Evolutionary conservation across 129 eudicot species (phyloP), one percentile per base, ranked within the genome.

Genomic region (Glebionis coronaria): DNA sequence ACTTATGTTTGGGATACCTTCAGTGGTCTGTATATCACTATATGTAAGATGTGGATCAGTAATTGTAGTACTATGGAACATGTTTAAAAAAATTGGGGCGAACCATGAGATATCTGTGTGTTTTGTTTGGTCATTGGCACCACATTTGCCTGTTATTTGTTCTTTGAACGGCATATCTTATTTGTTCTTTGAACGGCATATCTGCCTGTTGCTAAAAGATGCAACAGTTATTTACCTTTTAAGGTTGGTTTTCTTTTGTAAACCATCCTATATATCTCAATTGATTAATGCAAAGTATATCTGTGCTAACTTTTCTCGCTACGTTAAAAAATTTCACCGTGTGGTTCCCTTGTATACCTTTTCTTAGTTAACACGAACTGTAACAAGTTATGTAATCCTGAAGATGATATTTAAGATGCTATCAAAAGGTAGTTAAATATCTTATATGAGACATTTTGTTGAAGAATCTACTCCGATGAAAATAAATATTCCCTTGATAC

Each of bases 1-100:
- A 49, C 54, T 75, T 67, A 4, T 59, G 68, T 73, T 44, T 73
- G 44, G 61, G 50, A 29, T 50, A 46, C n/a, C n/a, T 11, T 12
- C 19, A 35, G 51, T 68, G 56, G 54, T 6, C 10, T 2, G 10
- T 25, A 3, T 44, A 7, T 42, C 27, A 4, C 5, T 23, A 3
- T 44, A 5, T 40, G 50, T 16, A 67, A 56, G 8, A 65, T 46
- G 25, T 51, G 51, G 66, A 21, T 61, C n/a, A 61, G 66, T 61
- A 28, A 61, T 21, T 16, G 27, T 61, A 61, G 45, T 59, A 59
- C 18, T 19, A 2, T 56, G 38, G 40, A 56, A 56, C 13, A 9
- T 56, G 61, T 56, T n/a, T n/a, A 56, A 21, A 21, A 56, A 56
- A 56, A 21, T 8, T 23, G 10, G 61, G 38, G 57, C 27, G 38